A percentile compares a stretch with the other conserved stretches of the same genome.
Evolutionary conservation across 2,329 filamentous ascomycete species (phyloP).

Genomic region (Xylaria sp.): DNA sequence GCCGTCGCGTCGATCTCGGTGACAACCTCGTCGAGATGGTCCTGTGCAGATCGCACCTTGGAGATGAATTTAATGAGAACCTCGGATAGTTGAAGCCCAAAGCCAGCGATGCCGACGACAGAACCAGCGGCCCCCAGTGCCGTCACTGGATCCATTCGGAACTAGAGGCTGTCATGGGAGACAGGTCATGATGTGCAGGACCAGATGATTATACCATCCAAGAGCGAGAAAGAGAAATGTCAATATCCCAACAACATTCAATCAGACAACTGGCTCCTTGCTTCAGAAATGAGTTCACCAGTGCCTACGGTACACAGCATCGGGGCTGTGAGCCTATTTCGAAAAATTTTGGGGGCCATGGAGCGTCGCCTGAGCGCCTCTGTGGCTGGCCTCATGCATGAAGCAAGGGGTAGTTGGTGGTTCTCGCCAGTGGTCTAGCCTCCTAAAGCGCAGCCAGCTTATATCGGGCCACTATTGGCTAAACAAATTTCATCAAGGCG

Average conservation of each 20-base stretch:
- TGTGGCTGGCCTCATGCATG: neutral
- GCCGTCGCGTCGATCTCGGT: neutral
- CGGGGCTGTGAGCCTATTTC: neutral
- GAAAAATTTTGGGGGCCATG: constrained; percentile 3
- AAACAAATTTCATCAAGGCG: neutral
- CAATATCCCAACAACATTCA: neutral
- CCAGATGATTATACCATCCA: neutral
- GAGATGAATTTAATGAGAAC: neutral
- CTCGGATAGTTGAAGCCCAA: constrained; percentile 6
- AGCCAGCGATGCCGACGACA: constrained; percentile 5
- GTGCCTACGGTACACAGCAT: neutral
- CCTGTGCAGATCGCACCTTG: neutral
- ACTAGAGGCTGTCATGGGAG: neutral
- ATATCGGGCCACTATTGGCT: neutral
- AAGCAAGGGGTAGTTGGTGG: neutral
- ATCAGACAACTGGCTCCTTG: neutral
- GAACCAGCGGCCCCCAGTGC: constrained; percentile 7
- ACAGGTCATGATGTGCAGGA: neutral
- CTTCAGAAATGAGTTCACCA: neutral
- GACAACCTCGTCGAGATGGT: neutral
- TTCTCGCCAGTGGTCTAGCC: neutral
- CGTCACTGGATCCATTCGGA: constrained; percentile 11
- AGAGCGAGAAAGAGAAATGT: neutral
- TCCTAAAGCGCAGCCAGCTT: neutral
- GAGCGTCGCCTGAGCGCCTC: neutral